Base-by-base conservation (phyloP, 1,139 yeast species). In the Yueomyces sp. region DNA sequence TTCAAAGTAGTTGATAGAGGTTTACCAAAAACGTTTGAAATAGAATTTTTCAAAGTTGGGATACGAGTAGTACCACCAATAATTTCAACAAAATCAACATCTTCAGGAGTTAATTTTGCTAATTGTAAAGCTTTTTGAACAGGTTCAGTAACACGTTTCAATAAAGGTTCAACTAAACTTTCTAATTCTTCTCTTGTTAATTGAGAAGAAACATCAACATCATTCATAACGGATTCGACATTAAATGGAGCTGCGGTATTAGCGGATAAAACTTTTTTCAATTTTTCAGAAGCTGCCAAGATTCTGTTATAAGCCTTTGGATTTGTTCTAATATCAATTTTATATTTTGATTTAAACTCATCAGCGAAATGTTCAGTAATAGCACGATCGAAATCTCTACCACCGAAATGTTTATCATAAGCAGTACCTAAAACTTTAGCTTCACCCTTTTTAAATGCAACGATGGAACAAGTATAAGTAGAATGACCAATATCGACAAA, bases 1-100 rank as follows among this genome's bases (percentile, higher is more conserved):
- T 91, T 91, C 69, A 91, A 79, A 55, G 97, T 93, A 73, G 84
- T 85, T 37, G 96, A 84, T 62, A 91, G 75, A 54, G 72, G 81
- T 73, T 85, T 85, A 61, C 85, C 87, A 62, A 91, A 85, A 51
- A 82, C 71, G 63, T 82, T 83, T 54, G 81, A 57, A 55, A 91
- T 73, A 64, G 75, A 80, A 55, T 79, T 76, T 75, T 91, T 91
- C 64, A 91, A 73, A 46, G 84, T 71, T 62, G 98, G 98, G 54
- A 91, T 94, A 76, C 98, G 86, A 56, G 96, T 84, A 65, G 94
- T 82, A 55, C 98, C 98, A 70, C 98, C 98, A 62, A 91, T 81
- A 50, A 91, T 80, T 72, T 91, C 98, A 56, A 91, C 79, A 46
- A 87, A 76, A 67, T 89, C 96, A 50, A 91, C 68, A 47, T 87